Evolutionary conservation across 768 basidiomycete genomes (phyloP).

Genomic region (Lactarius pseudohatsudake): DNA sequence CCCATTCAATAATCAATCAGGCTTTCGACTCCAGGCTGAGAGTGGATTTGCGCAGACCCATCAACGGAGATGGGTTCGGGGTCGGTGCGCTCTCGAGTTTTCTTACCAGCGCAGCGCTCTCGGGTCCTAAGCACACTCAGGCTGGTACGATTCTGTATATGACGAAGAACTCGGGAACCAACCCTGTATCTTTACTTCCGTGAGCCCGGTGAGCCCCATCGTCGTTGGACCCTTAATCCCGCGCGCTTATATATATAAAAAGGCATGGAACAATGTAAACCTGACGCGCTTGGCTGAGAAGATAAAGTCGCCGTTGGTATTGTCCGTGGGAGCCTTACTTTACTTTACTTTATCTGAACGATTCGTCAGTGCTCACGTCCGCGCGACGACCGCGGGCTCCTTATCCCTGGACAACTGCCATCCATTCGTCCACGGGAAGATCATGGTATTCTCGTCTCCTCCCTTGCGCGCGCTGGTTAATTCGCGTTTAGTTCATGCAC

Average conservation of each 20-base stretch:
- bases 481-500: conserved; percentile 80
- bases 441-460: conserved; percentile 62
- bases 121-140: conserved; percentile 35
- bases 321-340: conserved; percentile 49
- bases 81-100: conserved; percentile 57
- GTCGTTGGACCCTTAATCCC: neutral
- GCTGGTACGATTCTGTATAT: conserved; percentile 90
- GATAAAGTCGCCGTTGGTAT: conserved; percentile 93
- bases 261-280: conserved; percentile 98
- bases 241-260: neutral
- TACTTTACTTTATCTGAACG: conserved; percentile 6
- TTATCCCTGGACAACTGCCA: conserved; percentile 94
- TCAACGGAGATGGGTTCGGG: conserved; percentile 95
- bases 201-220: conserved; percentile 74
- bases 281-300: conserved; percentile 93
- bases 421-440: conserved; percentile 86
- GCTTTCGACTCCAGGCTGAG: conserved; percentile 93
- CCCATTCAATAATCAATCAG: conserved; percentile 96
- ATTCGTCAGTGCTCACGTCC: conserved; percentile 72
- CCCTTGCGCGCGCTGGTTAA: conserved; percentile 7
- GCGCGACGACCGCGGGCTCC: conserved; percentile 90
- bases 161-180: conserved; percentile 82
- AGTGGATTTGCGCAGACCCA: conserved; percentile 76
- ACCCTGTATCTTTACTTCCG: conserved; percentile 94
- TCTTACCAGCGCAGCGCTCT: neutral